Evolutionary conservation across 2,329 filamentous ascomycete genomes (phyloP).

Genomic region (Sporothrix luriei): DNA sequence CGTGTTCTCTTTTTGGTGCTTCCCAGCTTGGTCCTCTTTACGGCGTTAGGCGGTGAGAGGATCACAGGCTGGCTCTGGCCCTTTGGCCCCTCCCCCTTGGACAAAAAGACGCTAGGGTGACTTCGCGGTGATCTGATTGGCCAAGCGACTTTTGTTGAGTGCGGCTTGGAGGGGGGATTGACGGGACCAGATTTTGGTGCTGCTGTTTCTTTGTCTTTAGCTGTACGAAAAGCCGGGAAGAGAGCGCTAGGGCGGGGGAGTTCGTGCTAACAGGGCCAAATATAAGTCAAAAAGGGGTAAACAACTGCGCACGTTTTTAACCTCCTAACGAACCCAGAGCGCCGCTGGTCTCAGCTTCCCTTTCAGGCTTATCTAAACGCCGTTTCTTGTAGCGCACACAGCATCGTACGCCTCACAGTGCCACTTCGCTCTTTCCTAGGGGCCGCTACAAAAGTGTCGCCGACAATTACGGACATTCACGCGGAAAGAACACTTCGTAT

Average conservation of each 20-base stretch:
- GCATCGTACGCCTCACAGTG: background rate
- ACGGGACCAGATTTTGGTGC: background rate
- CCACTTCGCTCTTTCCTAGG: background rate
- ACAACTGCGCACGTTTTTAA: background rate
- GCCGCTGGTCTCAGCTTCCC: slow-evolving; percentile 1
- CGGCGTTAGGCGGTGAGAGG: slow-evolving; percentile 32
- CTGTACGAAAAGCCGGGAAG: background rate
- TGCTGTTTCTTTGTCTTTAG: background rate
- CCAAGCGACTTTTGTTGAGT: slow-evolving; percentile 17
- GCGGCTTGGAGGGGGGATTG: background rate
- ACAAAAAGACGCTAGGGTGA: slow-evolving; percentile 25
- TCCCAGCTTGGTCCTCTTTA: slow-evolving; percentile 15
- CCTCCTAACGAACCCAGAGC: background rate
- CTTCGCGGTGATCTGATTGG: slow-evolving; percentile 25
- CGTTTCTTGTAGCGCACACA: background rate
- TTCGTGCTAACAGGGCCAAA: slow-evolving; percentile 24
- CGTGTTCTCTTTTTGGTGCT: background rate
- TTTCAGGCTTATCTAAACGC: slow-evolving; percentile 17
- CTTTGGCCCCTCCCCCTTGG: slow-evolving; percentile 4
- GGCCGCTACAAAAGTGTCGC: slow-evolving; percentile 13
- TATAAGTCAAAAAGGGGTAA: slow-evolving; percentile 18
- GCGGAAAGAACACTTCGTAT: slow-evolving; percentile 10
- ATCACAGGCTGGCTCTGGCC: slow-evolving; percentile 3
- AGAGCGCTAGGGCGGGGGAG: slow-evolving; percentile 25
- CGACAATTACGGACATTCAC: background rate